Percentiles rank a stretch among this genome's conserved stretches.
Evolutionary conservation across 768 basidiomycete species (phyloP).

Genomic region (Mycena venus): DNA sequence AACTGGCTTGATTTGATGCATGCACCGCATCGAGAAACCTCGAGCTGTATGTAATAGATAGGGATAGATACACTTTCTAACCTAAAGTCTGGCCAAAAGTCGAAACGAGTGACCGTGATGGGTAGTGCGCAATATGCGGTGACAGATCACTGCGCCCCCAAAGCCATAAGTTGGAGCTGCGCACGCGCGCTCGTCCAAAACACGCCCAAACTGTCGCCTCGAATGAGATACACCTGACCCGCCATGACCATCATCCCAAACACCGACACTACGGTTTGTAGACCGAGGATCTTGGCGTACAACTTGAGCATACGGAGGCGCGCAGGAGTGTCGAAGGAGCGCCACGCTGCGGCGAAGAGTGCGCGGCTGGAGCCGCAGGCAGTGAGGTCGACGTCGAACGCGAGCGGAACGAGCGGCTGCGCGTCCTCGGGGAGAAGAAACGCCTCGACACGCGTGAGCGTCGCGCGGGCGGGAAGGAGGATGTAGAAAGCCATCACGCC

Average conservation of each 20-base stretch:
- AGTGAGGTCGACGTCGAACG: too few relatives aligned
- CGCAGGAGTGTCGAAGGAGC: slow-evolving; percentile 3
- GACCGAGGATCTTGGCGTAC: not conserved
- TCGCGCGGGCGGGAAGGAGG: not conserved
- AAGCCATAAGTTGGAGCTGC: not conserved
- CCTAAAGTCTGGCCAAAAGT: too few relatives aligned
- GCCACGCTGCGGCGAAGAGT: slow-evolving; percentile 3
- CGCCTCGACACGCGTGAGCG: slow-evolving; percentile 8
- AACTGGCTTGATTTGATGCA: too few relatives aligned
- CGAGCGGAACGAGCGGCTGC: not conserved
- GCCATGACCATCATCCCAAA: not conserved
- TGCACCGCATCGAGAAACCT: too few relatives aligned
- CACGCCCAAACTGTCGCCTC: not conserved
- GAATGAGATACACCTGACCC: slow-evolving; percentile 6
- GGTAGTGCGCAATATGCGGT: too few relatives aligned
- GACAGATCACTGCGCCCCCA: not conserved
- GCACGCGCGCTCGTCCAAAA: not conserved
- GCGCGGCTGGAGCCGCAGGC: not conserved
- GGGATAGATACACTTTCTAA: too few relatives aligned
- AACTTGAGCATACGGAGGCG: slow-evolving; percentile 14
- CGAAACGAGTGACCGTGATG: too few relatives aligned
- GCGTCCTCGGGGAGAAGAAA: slow-evolving; percentile 4
- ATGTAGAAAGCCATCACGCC: too few relatives aligned
- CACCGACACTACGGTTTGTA: not conserved
- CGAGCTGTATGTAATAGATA: too few relatives aligned